phyloP scores from a whole-genome alignment of 306 rosid species.

The Cicer cuneatum region DNA sequence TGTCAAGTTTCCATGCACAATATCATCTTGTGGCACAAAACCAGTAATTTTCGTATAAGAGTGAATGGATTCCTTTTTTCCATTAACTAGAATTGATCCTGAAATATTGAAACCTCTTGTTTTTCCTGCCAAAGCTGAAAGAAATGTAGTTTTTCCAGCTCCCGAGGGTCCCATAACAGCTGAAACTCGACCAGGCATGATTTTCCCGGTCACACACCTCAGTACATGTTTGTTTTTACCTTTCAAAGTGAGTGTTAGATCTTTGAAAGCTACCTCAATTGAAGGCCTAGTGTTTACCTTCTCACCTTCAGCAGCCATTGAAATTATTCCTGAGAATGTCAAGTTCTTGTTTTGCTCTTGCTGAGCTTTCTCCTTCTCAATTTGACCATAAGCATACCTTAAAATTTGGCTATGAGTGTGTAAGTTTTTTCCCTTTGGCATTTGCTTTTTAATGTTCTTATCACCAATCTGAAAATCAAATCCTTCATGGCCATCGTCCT shows the following conservation, averaged over 20 bases:
- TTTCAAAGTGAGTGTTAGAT: slow-evolving; percentile 72
- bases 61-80: slow-evolving; percentile 68
- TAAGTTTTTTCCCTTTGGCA: slow-evolving; percentile 59
- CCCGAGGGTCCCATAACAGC: slow-evolving; percentile 97
- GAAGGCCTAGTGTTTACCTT: slow-evolving; percentile 64
- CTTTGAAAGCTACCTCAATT: slow-evolving; percentile 80
- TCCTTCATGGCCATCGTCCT: slow-evolving; percentile 62
- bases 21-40: slow-evolving; percentile 91
- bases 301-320: slow-evolving; percentile 71
- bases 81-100: slow-evolving; percentile 74
- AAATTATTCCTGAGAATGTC: slow-evolving; percentile 79
- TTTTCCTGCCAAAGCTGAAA: slow-evolving; percentile 80
- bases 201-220: slow-evolving; percentile 76
- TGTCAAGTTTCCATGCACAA: slow-evolving; percentile 87
- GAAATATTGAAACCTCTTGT: slow-evolving; percentile 65
- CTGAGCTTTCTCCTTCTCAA: slow-evolving; percentile 88
- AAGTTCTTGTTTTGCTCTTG: slow-evolving; percentile 70
- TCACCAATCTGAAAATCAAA: slow-evolving; percentile 72
- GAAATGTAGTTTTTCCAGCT: slow-evolving; percentile 91
- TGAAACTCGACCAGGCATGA: slow-evolving; percentile 79
- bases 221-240: slow-evolving; percentile 66
- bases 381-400: slow-evolving; percentile 83
- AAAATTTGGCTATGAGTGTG: slow-evolving; percentile 82
- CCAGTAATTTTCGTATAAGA: slow-evolving; percentile 75
- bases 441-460: slow-evolving; percentile 67